A percentile compares a stretch with the other conserved stretches of the same genome.
Evolutionary conservation across 352 stramenopile species (phyloP).

Genomic region (Phytophthora constricta): DNA sequence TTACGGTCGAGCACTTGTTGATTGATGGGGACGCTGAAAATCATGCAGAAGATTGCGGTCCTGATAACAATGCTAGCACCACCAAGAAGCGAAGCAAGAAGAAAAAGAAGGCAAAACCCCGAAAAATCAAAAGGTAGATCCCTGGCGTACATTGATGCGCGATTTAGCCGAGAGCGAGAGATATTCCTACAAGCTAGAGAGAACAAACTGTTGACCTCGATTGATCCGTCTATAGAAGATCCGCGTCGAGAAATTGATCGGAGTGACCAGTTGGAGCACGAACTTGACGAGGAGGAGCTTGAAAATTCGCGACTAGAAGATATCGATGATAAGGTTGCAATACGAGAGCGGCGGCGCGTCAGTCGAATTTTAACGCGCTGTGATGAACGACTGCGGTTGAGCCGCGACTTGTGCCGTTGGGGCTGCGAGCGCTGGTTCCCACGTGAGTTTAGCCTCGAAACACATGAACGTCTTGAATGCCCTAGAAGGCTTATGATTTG

Average conservation of each 20-base stretch:
- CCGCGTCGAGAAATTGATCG: slow-evolving; percentile 54
- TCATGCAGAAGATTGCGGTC: slow-evolving; percentile 9
- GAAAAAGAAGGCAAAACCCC: slow-evolving; percentile 9
- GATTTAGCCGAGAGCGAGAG: slow-evolving; percentile 62
- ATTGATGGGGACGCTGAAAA: slow-evolving; percentile 24
- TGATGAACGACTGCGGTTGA: slow-evolving; percentile 40
- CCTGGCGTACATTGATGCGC: slow-evolving; percentile 67
- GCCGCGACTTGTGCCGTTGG: slow-evolving; percentile 60
- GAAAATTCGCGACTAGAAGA: slow-evolving; percentile 63
- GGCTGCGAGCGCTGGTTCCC: slow-evolving; percentile 66
- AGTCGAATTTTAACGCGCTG: slow-evolving; percentile 57
- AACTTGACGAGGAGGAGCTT: slow-evolving; percentile 58
- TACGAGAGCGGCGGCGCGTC: slow-evolving; percentile 61
- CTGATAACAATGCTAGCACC: slow-evolving; percentile 3
- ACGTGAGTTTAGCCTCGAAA: slow-evolving; percentile 43
- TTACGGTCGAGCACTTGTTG: slow-evolving; percentile 65
- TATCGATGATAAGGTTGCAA: slow-evolving; percentile 36
- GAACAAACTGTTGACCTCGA: slow-evolving; percentile 50
- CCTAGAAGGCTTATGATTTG: slow-evolving; percentile 66
- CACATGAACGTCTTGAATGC: slow-evolving; percentile 69
- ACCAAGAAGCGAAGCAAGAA: slow-evolving; percentile 3
- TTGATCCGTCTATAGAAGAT: slow-evolving; percentile 36
- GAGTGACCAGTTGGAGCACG: slow-evolving; percentile 36
- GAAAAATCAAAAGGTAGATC: slow-evolving; percentile 32
- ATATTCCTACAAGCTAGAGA: slow-evolving; percentile 52